Evolutionary conservation across 2,329 filamentous ascomycete genomes (phyloP), one percentile per base, ranked within the genome.

Genomic region (Fusarium hainanense): DNA sequence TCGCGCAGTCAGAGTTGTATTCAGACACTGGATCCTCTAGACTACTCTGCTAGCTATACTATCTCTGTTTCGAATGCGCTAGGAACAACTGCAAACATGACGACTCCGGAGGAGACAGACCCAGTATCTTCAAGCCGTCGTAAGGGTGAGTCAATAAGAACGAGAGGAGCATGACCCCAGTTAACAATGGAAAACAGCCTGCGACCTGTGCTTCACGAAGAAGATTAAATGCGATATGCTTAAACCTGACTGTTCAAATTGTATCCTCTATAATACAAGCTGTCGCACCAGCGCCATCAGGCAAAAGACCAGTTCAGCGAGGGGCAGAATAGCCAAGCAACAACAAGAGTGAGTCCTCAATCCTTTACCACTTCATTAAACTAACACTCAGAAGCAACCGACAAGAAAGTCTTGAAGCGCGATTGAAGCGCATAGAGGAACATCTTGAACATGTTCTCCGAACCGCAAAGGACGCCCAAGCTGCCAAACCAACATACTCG

Each of bases 211-310:
- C 73, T 83, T 81, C 51, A 79, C 72, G 14, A 84, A 83, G 71
- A 84, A 84, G 76, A 82, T 84, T 48, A 83, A 82, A 67, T 84
- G 82, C 50, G 82, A 84, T 67, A 80, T 80, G 77, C 50, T 81
- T 8, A 82, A 81, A 63, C 82, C 82, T 1, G 70, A 77, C 11
- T 84, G 82, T 61, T 83, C 81, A 2, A 83, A 84, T 44, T 84
- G 82, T 46, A 70, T 77, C 10, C 71, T 83, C 6, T 84, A 84
- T 65, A 77, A 78, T n/a, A 74, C 81, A 6, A 72, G 77, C n/a
- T 83, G 82, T 64, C 69, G 58, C 18, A 77, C 74, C 4, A 76
- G 68, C 50, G 69, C 72, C 46, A 70, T 76, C 11, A 68, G 75
- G 10, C 69, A 72, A 21, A 77, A 75, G 44, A 42, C 75, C 10